Evolutionary conservation across 108 stramenopile species (phyloP).

Genomic region (Licmophora abbreviata): DNA sequence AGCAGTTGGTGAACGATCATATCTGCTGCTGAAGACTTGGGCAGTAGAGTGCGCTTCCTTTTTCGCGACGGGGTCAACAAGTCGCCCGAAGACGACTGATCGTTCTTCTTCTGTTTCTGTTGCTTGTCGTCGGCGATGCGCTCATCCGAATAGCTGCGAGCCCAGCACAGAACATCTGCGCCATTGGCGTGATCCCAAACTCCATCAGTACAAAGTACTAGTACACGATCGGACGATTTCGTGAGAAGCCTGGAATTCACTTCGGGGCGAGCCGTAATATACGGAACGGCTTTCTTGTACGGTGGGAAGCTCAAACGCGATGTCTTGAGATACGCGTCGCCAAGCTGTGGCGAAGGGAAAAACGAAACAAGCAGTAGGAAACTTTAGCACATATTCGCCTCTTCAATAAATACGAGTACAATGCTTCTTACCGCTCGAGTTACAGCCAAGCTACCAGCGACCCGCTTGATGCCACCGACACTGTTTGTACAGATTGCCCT

Average conservation of each 20-base stretch:
- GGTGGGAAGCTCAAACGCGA: conserved; percentile 71
- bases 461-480: conserved; percentile 80
- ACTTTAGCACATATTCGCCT: too few species aligned
- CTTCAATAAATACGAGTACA: too few species aligned
- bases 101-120: too few species aligned
- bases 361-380: too few species aligned
- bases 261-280: conserved; percentile 80
- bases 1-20: conserved; percentile 74
- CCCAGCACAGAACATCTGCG: conserved; percentile 65
- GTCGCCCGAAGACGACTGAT: not conserved
- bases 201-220: conserved; percentile 78
- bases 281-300: conserved; percentile 74
- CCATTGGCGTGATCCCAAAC: conserved; percentile 80
- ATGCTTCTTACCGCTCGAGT: too few species aligned
- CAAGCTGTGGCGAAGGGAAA: too few species aligned
- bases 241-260: conserved; percentile 72
- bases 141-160: conserved; percentile 61
- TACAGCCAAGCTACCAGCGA: conserved; percentile 77
- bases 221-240: conserved; percentile 57
- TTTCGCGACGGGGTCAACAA: too few species aligned
- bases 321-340: conserved; percentile 83
- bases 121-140: conserved; percentile 26
- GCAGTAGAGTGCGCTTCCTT: not conserved
- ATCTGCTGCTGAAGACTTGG: conserved; percentile 54
- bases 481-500: conserved; percentile 64